Conservation (phyloP, 2,329 filamentous ascomycete species). For the Saccharata proteae region DNA sequence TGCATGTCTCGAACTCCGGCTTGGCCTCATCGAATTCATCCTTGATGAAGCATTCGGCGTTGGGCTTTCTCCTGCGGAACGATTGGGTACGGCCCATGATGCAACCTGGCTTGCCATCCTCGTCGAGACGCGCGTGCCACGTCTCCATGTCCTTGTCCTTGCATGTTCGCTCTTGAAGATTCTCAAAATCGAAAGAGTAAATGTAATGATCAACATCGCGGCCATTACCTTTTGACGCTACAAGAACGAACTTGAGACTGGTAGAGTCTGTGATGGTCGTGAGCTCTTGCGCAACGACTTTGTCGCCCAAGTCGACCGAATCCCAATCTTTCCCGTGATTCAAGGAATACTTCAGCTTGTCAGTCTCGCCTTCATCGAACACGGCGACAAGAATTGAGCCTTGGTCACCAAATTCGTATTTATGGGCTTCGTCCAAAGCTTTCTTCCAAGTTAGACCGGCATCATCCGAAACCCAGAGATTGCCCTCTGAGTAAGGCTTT, state of each 20-base stretch:
- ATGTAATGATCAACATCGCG: slow-evolving; percentile 46
- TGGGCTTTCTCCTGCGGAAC: slow-evolving; percentile 73
- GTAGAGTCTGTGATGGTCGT: slow-evolving; percentile 90
- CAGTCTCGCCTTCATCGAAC: slow-evolving; percentile 50
- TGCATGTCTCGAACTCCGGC: slow-evolving; percentile 60
- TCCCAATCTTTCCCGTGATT: slow-evolving; percentile 84
- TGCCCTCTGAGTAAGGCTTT: slow-evolving; percentile 57
- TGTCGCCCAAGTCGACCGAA: slow-evolving; percentile 54
- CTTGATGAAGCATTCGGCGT: slow-evolving; percentile 80
- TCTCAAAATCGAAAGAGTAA: slow-evolving; percentile 72
- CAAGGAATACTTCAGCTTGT: slow-evolving; percentile 64
- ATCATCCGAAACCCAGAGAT: slow-evolving; percentile 82
- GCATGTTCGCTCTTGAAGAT: slow-evolving; percentile 70
- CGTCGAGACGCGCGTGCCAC: slow-evolving; percentile 75
- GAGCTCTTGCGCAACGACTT: slow-evolving; percentile 59
- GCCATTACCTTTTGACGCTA: slow-evolving; percentile 46
- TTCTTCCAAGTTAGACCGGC: slow-evolving; percentile 76
- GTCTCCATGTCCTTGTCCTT: slow-evolving; percentile 65
- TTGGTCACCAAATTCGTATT: slow-evolving; percentile 92
- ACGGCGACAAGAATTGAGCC: slow-evolving; percentile 81
- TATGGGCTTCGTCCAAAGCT: slow-evolving; percentile 68
- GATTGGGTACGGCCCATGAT: slow-evolving; percentile 94
- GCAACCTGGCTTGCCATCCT: slow-evolving; percentile 70
- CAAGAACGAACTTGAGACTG: slow-evolving; percentile 76
- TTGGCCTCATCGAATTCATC: slow-evolving; percentile 70